Evolutionary conservation across 352 stramenopile genomes (phyloP).

Genomic region (Phytophthora crassamura): DNA sequence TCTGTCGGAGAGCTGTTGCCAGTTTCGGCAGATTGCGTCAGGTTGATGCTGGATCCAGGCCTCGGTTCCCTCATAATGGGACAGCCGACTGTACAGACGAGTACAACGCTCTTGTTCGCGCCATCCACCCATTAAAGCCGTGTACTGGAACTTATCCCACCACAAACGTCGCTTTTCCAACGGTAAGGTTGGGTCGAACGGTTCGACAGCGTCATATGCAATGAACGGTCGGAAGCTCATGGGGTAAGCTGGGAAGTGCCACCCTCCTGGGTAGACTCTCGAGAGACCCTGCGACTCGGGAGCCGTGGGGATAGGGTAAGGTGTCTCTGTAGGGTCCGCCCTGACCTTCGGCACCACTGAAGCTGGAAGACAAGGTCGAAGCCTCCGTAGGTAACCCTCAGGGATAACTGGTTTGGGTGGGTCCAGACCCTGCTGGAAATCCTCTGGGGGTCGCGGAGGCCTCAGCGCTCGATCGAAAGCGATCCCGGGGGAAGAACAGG

Average conservation of each 20-base stretch:
- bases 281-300: too few relatives aligned
- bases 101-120: conserved; percentile 3
- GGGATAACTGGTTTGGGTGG: too few relatives aligned
- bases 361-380: too few relatives aligned
- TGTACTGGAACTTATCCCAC: conserved; percentile 20
- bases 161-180: conserved; percentile 8
- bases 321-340: too few relatives aligned
- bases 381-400: too few relatives aligned
- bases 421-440: too few relatives aligned
- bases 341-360: too few relatives aligned
- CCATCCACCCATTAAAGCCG: not conserved
- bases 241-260: not conserved
- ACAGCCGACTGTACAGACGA: conserved; percentile 1
- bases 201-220: not conserved
- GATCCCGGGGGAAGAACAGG: too few relatives aligned
- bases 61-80: not conserved
- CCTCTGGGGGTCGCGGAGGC: too few relatives aligned
- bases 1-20: not conserved
- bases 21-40: not conserved
- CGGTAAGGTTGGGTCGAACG: not conserved
- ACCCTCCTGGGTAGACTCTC: not conserved
- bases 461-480: too few relatives aligned
- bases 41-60: conserved; percentile 9
- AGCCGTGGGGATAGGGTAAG: too few relatives aligned
- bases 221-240: conserved; percentile 8